Conservation (phyloP, 179 eudicot species). For the Patellifolia procumbens region DNA sequence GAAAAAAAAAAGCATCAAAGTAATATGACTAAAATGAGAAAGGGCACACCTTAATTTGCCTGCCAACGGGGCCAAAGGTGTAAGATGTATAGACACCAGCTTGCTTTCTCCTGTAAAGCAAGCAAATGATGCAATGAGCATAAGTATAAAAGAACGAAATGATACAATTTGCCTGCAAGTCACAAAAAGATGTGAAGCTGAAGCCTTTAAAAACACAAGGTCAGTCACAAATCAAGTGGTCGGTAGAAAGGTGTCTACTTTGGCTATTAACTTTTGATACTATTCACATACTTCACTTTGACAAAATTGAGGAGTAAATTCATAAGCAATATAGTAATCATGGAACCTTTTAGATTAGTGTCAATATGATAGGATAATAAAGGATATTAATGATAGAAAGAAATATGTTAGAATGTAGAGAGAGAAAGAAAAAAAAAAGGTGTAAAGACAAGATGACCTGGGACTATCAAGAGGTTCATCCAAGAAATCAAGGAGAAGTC, state of each 20-base stretch:
- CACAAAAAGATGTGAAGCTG: neutral
- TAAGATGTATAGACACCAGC: constrained; percentile 78
- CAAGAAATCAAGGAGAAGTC: constrained; percentile 65
- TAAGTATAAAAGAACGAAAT: neutral
- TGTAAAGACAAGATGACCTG: constrained; percentile 34
- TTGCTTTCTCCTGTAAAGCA: constrained; percentile 57
- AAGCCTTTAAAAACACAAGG: too few relatives aligned
- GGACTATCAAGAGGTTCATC: constrained; percentile 72
- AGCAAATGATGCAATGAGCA: neutral
- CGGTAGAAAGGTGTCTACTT: too few relatives aligned
- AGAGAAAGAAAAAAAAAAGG: too few relatives aligned
- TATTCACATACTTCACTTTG: too few relatives aligned
- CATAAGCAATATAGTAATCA: too few relatives aligned
- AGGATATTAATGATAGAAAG: too few relatives aligned
- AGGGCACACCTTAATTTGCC: constrained; percentile 56
- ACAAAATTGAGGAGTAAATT: too few relatives aligned
- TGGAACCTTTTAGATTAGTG: too few relatives aligned
- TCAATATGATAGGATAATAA: too few relatives aligned
- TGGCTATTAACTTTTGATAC: too few relatives aligned
- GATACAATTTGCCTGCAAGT: neutral
- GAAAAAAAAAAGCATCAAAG: neutral
- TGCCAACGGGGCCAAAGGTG: constrained; percentile 60
- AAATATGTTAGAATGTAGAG: too few relatives aligned
- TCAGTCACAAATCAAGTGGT: too few relatives aligned
- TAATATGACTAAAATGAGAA: neutral